Evolutionary conservation across 2,329 filamentous ascomycete species (phyloP).

Genomic region (Colletotrichum graminicola): DNA sequence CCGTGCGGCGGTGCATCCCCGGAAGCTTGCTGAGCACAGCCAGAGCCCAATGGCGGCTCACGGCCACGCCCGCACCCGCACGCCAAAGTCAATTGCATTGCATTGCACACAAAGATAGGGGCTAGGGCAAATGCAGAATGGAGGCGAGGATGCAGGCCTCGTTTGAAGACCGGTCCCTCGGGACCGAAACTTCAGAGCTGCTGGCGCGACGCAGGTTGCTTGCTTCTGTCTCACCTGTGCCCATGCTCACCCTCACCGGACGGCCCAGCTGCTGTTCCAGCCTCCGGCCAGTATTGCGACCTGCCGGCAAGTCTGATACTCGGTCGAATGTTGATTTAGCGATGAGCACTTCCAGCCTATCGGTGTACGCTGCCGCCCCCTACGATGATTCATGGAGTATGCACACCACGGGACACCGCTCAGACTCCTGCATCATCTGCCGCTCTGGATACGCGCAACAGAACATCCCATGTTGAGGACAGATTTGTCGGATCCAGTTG

Average conservation of each 20-base stretch:
- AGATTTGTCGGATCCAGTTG: not conserved
- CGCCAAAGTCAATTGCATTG: conserved; percentile 33
- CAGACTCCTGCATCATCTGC: conserved; percentile 3
- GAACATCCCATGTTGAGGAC: not conserved
- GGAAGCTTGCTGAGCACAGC: conserved; percentile 24
- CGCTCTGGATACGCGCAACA: not conserved
- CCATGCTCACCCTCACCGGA: not conserved
- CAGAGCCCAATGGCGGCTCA: not conserved
- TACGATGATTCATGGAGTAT: conserved; percentile 14
- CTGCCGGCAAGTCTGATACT: not conserved
- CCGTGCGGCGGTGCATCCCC: conserved; percentile 10
- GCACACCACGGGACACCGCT: not conserved
- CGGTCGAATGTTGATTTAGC: not conserved
- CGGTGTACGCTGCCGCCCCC: not conserved
- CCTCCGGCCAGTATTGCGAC: not conserved
- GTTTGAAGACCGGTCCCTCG: conserved; percentile 24
- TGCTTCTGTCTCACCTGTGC: conserved; percentile 12
- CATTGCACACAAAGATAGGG: not conserved
- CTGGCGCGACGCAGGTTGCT: conserved; percentile 11
- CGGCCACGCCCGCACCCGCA: not conserved
- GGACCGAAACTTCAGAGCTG: conserved; percentile 23
- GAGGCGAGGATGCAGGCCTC: conserved; percentile 11
- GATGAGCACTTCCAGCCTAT: not conserved
- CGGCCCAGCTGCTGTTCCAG: not conserved
- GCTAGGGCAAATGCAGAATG: not conserved